phyloP scores from a whole-genome alignment of 805 yeast species.

The Debaryomyces maramus region DNA sequence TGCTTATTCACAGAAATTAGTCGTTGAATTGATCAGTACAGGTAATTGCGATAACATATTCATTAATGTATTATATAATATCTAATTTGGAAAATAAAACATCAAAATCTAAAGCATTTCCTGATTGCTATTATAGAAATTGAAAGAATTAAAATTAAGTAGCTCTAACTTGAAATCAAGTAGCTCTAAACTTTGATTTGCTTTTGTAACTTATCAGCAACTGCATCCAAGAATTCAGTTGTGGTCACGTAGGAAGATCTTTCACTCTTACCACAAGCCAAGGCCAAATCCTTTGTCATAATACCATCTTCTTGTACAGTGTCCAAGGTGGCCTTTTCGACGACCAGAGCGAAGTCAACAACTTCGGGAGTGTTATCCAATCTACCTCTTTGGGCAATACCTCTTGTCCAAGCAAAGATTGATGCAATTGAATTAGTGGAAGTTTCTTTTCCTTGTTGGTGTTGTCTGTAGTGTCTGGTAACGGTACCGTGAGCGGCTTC shows the following conservation, averaged over 20 bases:
- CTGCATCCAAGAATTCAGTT: slow-evolving; percentile 75
- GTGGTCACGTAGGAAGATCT: slow-evolving; percentile 69
- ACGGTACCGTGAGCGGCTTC: slow-evolving; percentile 91
- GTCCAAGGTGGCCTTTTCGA: slow-evolving; percentile 68
- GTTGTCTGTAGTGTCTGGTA: slow-evolving; percentile 81
- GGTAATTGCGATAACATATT: neutral
- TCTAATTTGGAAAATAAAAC: too few relatives aligned
- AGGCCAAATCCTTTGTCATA: slow-evolving; percentile 82
- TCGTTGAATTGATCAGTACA: neutral
- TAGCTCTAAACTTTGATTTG: slow-evolving; percentile 4
- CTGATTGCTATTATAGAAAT: slow-evolving; percentile 4
- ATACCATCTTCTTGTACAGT: slow-evolving; percentile 73
- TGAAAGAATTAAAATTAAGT: slow-evolving; percentile 2
- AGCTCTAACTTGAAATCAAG: neutral
- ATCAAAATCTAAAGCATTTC: slow-evolving; percentile 6
- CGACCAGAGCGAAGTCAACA: slow-evolving; percentile 59
- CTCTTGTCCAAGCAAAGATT: slow-evolving; percentile 86
- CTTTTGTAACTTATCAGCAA: slow-evolving; percentile 54
- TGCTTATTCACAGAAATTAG: too few relatives aligned
- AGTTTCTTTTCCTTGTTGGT: slow-evolving; percentile 79
- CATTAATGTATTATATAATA: neutral
- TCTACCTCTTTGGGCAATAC: slow-evolving; percentile 77
- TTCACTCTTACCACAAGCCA: slow-evolving; percentile 63
- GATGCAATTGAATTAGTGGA: slow-evolving; percentile 85
- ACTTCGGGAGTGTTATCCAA: slow-evolving; percentile 72